A percentile compares a stretch with the other conserved stretches of the same genome.
These are phyloP conservation scores for Collariella sp. DNA, from an alignment of 495 filamentous ascomycete species.

Conservation along the genomic window DNA sequence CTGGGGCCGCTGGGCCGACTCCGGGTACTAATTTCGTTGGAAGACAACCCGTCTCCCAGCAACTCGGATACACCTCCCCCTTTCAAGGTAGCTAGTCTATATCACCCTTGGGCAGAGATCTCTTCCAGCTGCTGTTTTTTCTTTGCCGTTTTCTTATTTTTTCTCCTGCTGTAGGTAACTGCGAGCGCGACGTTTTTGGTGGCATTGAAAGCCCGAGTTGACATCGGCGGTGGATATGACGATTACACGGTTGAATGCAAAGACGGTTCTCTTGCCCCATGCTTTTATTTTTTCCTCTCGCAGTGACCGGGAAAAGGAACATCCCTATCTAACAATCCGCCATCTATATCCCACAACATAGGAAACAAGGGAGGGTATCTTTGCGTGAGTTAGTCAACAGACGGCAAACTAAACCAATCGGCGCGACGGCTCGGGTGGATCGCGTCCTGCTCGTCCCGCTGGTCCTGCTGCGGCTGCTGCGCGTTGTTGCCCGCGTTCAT, in stretches of 20 bases:
- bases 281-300: neutral
- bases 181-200: neutral
- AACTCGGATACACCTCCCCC: neutral
- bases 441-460: conserved; percentile 7
- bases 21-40: too few species aligned
- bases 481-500: conserved; percentile 12
- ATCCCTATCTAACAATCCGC: neutral
- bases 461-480: conserved; percentile 6
- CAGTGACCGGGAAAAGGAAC: neutral
- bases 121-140: conserved; percentile 13
- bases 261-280: conserved; percentile 9
- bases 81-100: conserved; percentile 11
- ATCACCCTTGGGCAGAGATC: conserved; percentile 6
- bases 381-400: neutral
- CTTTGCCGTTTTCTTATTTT: conserved; percentile 5
- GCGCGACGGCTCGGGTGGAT: conserved; percentile 27
- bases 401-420: conserved; percentile 6
- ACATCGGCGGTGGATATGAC: conserved; percentile 10
- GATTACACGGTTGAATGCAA: conserved; percentile 25
- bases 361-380: conserved; percentile 10
- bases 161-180: conserved; percentile 20
- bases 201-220: neutral
- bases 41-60: neutral
- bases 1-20: neutral
- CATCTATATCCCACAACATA: neutral